These are phyloP conservation scores for Gomphus sp. DNA, from an alignment of 1,284 basidiomycete species.

Conservation along the genomic window DNA sequence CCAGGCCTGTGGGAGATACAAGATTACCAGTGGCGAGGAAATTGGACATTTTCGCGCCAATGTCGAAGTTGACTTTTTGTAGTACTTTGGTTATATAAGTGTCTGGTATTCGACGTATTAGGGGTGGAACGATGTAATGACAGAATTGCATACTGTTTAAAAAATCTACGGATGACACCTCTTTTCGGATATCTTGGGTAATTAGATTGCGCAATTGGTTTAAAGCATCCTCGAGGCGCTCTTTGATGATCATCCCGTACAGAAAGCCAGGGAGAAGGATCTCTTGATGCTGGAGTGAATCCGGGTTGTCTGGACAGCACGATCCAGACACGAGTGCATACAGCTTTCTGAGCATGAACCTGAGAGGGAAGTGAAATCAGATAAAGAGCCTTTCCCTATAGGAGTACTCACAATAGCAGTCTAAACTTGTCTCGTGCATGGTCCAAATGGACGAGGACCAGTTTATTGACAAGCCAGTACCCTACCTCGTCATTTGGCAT, in stretches of 20 bases:
- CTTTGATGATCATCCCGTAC: slow-evolving; percentile 98
- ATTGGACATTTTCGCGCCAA: slow-evolving; percentile 84
- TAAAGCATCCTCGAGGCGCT: slow-evolving; percentile 88
- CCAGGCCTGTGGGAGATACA: slow-evolving; percentile 90
- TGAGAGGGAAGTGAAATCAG: slow-evolving; percentile 20
- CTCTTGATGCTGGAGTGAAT: slow-evolving; percentile 98
- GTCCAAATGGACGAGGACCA: slow-evolving; percentile 88
- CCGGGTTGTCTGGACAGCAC: slow-evolving; percentile 93
- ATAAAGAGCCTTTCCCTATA: too few species aligned
- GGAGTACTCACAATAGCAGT: slow-evolving; percentile 73
- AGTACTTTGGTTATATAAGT: slow-evolving; percentile 79
- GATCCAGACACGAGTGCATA: slow-evolving; percentile 88
- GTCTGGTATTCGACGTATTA: slow-evolving; percentile 32
- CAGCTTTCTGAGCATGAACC: slow-evolving; percentile 97
- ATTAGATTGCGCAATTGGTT: slow-evolving; percentile 72
- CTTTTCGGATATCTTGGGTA: slow-evolving; percentile 64
- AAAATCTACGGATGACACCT: slow-evolving; percentile 74
- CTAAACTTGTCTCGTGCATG: slow-evolving; percentile 93
- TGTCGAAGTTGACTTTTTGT: slow-evolving; percentile 81
- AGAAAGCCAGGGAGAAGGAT: slow-evolving; percentile 90
- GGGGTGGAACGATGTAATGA: neutral
- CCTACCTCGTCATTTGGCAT: slow-evolving; percentile 85
- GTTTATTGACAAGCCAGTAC: slow-evolving; percentile 74
- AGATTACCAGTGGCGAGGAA: slow-evolving; percentile 98
- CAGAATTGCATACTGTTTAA: slow-evolving; percentile 58